phyloP scores from a whole-genome alignment of 352 stramenopile species.

The Aphanomyces stellatus region DNA sequence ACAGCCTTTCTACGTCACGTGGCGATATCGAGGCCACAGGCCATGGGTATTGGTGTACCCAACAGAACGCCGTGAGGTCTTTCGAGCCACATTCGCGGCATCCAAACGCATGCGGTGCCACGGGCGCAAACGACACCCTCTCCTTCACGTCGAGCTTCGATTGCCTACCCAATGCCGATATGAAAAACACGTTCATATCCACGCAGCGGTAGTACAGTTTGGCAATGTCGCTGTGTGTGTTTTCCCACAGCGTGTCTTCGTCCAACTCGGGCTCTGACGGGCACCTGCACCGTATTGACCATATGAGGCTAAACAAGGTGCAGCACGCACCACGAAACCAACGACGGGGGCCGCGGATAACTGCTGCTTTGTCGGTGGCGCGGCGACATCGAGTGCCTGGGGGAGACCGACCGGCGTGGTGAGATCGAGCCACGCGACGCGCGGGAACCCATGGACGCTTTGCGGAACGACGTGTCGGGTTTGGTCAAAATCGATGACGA shows the following conservation, averaged over 20 bases:
- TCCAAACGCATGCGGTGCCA: not conserved
- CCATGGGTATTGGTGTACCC: not conserved
- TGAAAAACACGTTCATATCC: too few species aligned
- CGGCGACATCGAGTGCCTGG: not conserved
- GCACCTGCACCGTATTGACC: not conserved
- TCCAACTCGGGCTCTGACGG: not conserved
- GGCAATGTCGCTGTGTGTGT: constrained; percentile 1
- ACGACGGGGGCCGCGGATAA: not conserved
- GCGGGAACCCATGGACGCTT: too few species aligned
- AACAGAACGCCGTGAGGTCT: constrained; percentile 19
- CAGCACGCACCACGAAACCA: not conserved
- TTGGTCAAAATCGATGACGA: too few species aligned
- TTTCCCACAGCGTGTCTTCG: not conserved
- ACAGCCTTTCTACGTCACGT: constrained; percentile 11
- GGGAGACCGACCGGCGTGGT: not conserved
- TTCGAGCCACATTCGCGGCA: constrained; percentile 18
- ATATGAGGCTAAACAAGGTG: not conserved
- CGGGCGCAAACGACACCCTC: not conserved
- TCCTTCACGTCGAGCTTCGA: constrained; percentile 10
- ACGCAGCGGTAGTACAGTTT: not conserved
- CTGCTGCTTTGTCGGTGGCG: not conserved
- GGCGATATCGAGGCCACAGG: not conserved
- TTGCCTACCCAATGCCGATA: too few species aligned
- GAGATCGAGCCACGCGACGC: not conserved
- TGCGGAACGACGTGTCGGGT: too few species aligned